These are phyloP conservation scores for Diaporthe capsici DNA, from an alignment of 2,329 filamentous ascomycete genomes.

Conservation along the genomic window DNA sequence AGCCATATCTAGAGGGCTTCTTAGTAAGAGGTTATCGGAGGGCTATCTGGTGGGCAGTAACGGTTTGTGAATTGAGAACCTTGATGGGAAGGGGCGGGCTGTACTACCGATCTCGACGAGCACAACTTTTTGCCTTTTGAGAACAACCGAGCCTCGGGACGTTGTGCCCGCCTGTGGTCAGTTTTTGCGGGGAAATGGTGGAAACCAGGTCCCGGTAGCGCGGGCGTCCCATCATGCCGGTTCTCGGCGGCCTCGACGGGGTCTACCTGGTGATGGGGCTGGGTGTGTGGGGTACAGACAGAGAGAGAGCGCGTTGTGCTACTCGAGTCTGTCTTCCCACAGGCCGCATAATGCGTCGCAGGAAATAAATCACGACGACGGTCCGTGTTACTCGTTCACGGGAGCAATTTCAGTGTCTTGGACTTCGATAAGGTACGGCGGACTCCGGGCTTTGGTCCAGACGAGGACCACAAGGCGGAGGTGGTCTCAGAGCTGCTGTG, in stretches of 20 bases:
- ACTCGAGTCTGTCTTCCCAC: background rate
- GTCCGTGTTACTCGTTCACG: background rate
- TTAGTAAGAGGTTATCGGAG: background rate
- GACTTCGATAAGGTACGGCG: no score
- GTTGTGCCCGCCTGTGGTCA: background rate
- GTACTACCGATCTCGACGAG: background rate
- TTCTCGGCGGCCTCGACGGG: slow-evolving; percentile 6
- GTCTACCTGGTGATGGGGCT: background rate
- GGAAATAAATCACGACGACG: background rate
- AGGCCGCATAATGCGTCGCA: background rate
- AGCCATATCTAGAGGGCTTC: slow-evolving; percentile 47
- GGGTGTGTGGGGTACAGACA: slow-evolving; percentile 2
- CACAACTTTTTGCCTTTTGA: background rate
- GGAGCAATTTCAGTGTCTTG: background rate
- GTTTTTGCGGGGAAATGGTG: slow-evolving; percentile 22
- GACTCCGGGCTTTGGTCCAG: background rate
- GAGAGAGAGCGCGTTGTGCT: background rate
- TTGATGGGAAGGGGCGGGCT: background rate
- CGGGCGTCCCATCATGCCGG: slow-evolving; percentile 8
- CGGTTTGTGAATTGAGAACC: background rate
- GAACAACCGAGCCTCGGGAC: slow-evolving; percentile 5
- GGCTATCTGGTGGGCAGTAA: background rate
- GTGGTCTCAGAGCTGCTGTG: background rate
- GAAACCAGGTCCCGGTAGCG: slow-evolving; percentile 7
- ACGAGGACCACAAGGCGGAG: background rate